These are phyloP conservation scores for Furcasterigmium sp. DNA, from an alignment of 2,329 filamentous ascomycete species.

Conservation along the genomic window DNA sequence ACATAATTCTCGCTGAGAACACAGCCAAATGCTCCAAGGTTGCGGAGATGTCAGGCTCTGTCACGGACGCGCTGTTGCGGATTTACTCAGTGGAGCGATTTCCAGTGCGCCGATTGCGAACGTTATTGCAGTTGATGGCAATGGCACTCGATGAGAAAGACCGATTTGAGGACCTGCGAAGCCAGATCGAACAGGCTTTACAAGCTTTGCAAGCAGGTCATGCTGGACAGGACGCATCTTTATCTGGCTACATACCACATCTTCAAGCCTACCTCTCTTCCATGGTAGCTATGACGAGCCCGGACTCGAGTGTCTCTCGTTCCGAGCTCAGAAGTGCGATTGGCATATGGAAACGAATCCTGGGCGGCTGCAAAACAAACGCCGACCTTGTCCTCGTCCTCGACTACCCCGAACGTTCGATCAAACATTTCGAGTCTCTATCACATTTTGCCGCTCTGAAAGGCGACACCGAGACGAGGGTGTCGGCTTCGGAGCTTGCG, in stretches of 20 bases:
- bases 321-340: slow-evolving; percentile 31
- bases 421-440: slow-evolving; percentile 44
- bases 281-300: slow-evolving; percentile 34
- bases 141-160: slow-evolving; percentile 40
- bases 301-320: slow-evolving; percentile 21
- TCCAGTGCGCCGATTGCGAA: slow-evolving; percentile 47
- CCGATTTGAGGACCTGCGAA: slow-evolving; percentile 30
- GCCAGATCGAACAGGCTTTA: slow-evolving; percentile 31
- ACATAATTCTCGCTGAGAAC: slow-evolving; percentile 35
- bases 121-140: slow-evolving; percentile 42
- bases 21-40: slow-evolving; percentile 18
- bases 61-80: slow-evolving; percentile 40
- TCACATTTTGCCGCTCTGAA: slow-evolving; percentile 46
- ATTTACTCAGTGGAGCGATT: slow-evolving; percentile 44
- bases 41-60: slow-evolving; percentile 32
- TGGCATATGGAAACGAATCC: slow-evolving; percentile 37
- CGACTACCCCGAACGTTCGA: slow-evolving; percentile 43
- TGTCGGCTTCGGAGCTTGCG: slow-evolving; percentile 41
- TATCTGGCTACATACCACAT: slow-evolving; percentile 42
- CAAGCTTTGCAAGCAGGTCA: slow-evolving; percentile 27
- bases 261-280: slow-evolving; percentile 40
- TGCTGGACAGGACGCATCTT: slow-evolving; percentile 37
- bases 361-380: slow-evolving; percentile 30
- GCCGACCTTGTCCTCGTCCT: slow-evolving; percentile 37
- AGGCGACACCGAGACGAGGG: slow-evolving; percentile 41